Evolutionary conservation across 208 protist genomes (phyloP).

Genomic region (Paratrypanosoma confusum): DNA sequence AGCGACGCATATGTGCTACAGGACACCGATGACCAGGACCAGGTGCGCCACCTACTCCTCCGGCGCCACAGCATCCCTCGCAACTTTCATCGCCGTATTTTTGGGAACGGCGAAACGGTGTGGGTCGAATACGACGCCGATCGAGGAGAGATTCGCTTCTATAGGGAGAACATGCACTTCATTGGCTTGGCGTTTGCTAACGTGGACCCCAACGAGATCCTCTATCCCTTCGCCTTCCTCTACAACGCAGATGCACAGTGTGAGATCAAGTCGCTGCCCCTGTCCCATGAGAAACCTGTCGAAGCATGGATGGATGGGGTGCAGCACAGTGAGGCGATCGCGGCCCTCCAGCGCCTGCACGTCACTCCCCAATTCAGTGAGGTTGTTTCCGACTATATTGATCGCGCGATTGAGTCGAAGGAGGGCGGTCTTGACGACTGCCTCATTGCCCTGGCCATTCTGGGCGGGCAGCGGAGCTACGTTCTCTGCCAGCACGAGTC

Average conservation of each 20-base stretch:
- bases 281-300: constrained; percentile 32
- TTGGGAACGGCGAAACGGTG: constrained; percentile 73
- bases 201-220: constrained; percentile 51
- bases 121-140: constrained; percentile 87
- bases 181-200: constrained; percentile 82
- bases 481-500: constrained; percentile 72
- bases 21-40: constrained; percentile 80
- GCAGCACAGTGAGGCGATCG: constrained; percentile 53
- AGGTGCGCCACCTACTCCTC: constrained; percentile 66
- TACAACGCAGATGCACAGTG: constrained; percentile 84
- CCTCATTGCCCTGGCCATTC: constrained; percentile 58
- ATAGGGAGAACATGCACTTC: constrained; percentile 72
- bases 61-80: constrained; percentile 57
- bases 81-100: constrained; percentile 64
- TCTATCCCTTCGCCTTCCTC: constrained; percentile 80
- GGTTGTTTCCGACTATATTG: constrained; percentile 56
- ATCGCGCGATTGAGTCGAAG: constrained; percentile 43
- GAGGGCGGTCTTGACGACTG: constrained; percentile 58
- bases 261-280: constrained; percentile 58
- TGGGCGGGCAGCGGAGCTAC: constrained; percentile 78
- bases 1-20: constrained; percentile 79
- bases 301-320: constrained; percentile 39
- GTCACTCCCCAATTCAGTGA: constrained; percentile 38
- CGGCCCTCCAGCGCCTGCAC: constrained; percentile 74
- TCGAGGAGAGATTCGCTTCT: constrained; percentile 74